Base-by-base conservation (phyloP, 2,329 filamentous ascomycete species). In the Tricladium varicosporioides region DNA sequence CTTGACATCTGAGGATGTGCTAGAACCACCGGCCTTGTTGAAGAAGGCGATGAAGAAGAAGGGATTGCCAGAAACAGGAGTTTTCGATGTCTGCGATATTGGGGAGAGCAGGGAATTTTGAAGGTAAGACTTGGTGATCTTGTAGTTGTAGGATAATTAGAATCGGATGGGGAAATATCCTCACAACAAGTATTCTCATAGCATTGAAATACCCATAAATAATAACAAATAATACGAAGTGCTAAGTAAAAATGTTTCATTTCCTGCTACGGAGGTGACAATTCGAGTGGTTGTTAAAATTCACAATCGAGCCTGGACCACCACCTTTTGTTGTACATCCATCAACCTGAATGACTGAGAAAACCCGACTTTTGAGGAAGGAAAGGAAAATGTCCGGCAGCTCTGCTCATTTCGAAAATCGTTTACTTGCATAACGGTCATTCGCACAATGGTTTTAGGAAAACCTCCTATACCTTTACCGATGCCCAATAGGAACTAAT, bases 11-110 rank as follows among this genome's bases (percentile, higher is more conserved):
- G 92, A 97, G 72, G 88, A 92, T 58, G 87, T 95, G 1, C 71
- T 92, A 54, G 91, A 96, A 75, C 92, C 92, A 51, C 91, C 91
- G 1, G 75, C 72, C 70, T 74, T 88, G 71, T 74, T 97, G 59
- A 86, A 79, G 71, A 78, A 88, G 70, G 91, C 91, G 2, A 72
- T 96, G 68, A 80, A 75, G 65, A 81, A 79, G 65, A 85, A 85
- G 65, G 84, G 82, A 0, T 69, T 94, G 0, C 75, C 80, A 0
- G 87, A 92, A 71, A 57, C 50, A 13, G 55, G 55, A 11, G 50
- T 53, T 0, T 57, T 57, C 45, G 55, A 57, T 50, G 50, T 57
- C 46, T 57, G 55, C 46, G 55, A 57, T 53, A 57, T 57, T 53
- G 55, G 55, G 1, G 55, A 53, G 22, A 57, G 50, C 19, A 48